Base-by-base conservation (phyloP, 2,329 filamentous ascomycete species). In the Cytospora leucostoma region DNA sequence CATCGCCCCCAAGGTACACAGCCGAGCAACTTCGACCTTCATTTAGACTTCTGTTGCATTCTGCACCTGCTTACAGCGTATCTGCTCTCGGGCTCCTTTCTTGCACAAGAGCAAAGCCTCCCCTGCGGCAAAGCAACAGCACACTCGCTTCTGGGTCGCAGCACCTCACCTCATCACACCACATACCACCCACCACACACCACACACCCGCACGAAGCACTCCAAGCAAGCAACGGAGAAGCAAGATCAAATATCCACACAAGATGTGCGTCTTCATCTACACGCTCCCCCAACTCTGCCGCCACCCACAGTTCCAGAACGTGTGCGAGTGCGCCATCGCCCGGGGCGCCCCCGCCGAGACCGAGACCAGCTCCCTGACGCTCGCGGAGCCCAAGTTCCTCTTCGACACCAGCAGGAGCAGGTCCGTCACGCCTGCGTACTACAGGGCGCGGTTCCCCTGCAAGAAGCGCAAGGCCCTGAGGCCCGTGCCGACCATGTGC, bases 211-310 rank as follows among this genome's bases (percentile, higher is more conserved):
- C 37, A n/a, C 12, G 33, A 13, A 34, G 37, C 17, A 40, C 7
- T 0, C 19, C 12, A 33, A 44, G 12, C 47, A 15, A 44, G 7
- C 1, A 44, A 27, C 27, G 17, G 7, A 44, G 13, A 19, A 44
- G 40, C 40, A 10, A 40, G 19, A 5, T 40, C 38, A 12, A 40
- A 40, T 17, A 17, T 10, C 15, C 7, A 13, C 38, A 7, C 47
- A 60, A 13, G 40, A 77, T 77, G 75, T 77, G 75, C 60, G 68
- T 68, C 65, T 68, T 74, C 56, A 65, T 74, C 54, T 72, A 70
- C 60, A 73, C 68, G 21, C 63, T 69, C 40, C 62, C 65, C 51
- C 65, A 68, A 8, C 62, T 63, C 4, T 77, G 75, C 70, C 57
- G 58, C 32, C 74, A 76, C 65, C 69, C 63, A 55, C 59, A 69